Base-by-base conservation (phyloP, 371 early-diverging fungal genomes). In the Chytridiales sp. region DNA sequence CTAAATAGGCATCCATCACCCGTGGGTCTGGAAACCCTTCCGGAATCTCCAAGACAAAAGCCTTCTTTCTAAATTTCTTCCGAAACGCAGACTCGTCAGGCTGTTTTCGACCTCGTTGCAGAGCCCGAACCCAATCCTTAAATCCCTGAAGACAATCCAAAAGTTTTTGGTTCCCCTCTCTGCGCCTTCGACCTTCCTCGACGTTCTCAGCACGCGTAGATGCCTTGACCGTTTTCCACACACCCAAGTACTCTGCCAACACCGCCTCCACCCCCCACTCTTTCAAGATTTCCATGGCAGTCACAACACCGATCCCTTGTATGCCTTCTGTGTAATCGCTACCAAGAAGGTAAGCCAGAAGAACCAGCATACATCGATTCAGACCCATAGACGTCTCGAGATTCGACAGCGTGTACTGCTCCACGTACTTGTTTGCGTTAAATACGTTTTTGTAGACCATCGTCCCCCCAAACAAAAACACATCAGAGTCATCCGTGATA, bases 281-380 rank as follows among this genome's bases (percentile, higher is more conserved):
- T 35, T 78, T 76, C 48, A 97, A 53, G 26, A 94, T 84, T 67
- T 95, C 94, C 83, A 94, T 81, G 0, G 95, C 97, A 13, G 86
- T 84, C n/a, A 94, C 92, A 17, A 90, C 84, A n/a, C 99, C 99
- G 24, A 99, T 73, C 3, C 96, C 95, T 32, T 83, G 78, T 32
- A 99, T 78, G 0, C 99, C 99, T n/a, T 85, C 82, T 0, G 96
- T 92, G 70, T 99, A 99, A 79, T 99, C 99, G 67, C 95, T 94
- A 4, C 99, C 99, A 6, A 99, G 77, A 2, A 99, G 67, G 59
- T 88, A 92, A 1, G 97, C 93, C 36, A 99, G 67, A 31, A 87
- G 82, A 24, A 98, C 87, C 65, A 99, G 67, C 42, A 87, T 83
- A 32, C 83, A 72, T 54, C 91, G 76, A 35, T 76, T 68, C 41